These are phyloP conservation scores for Apiotrichum siamense DNA, from an alignment of 1,284 basidiomycete species.

Conservation along the genomic window DNA sequence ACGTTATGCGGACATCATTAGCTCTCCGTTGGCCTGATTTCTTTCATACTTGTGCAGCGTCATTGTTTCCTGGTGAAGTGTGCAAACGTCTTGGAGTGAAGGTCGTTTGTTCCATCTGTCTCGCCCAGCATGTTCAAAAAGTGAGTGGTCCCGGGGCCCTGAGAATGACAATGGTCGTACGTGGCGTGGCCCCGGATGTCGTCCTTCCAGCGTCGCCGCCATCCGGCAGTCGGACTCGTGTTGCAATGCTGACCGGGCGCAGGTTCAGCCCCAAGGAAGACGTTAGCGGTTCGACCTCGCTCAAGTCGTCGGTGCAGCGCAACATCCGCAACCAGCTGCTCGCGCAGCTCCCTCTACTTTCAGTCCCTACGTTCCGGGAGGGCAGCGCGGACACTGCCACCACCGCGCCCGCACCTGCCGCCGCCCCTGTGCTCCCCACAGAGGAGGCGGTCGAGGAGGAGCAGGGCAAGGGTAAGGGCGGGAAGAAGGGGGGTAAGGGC, in stretches of 20 bases:
- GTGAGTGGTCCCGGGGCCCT: too few species aligned
- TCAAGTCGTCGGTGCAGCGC: conserved; percentile 91
- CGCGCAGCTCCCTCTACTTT: conserved; percentile 71
- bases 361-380: conserved; percentile 34
- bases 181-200: too few species aligned
- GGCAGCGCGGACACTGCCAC: conserved; percentile 5
- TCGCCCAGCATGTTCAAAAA: too few species aligned
- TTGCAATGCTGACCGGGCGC: conserved; percentile 5
- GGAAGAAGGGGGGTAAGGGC: conserved; percentile 28
- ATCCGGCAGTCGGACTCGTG: too few species aligned
- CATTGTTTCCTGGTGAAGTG: too few species aligned
- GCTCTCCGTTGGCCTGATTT: too few species aligned
- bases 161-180: too few species aligned
- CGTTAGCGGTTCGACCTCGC: conserved; percentile 83
- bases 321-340: conserved; percentile 74
- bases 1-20: too few species aligned
- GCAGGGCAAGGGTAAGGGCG: conserved; percentile 16
- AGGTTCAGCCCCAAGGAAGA: conserved; percentile 84
- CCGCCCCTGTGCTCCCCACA: not conserved
- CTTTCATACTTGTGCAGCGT: too few species aligned
- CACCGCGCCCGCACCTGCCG: conserved; percentile 9
- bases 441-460: conserved; percentile 17
- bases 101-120: too few species aligned
- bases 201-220: too few species aligned
- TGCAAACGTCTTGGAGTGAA: too few species aligned